Percentiles rank a stretch among this genome's conserved stretches.
Evolutionary conservation across 305 asterid species (phyloP).

Genomic region (Striga hermonthica): DNA sequence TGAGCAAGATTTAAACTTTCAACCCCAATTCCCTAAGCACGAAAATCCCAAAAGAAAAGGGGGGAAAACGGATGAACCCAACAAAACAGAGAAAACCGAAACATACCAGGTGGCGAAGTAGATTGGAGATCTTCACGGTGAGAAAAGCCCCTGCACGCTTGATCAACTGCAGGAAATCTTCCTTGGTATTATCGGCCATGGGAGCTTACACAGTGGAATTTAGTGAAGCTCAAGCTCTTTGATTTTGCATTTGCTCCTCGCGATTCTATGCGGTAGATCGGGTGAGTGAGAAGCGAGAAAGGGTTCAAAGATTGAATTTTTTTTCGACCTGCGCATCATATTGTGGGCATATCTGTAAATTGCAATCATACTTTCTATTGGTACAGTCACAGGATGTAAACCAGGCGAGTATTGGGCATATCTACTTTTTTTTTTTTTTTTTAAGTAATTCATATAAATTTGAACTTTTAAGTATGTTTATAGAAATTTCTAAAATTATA

Average conservation of each 20-base stretch:
- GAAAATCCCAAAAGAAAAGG: background rate
- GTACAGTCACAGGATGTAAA: too few relatives aligned
- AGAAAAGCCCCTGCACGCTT: conserved; percentile 71
- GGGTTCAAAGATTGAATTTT: conserved; percentile 28
- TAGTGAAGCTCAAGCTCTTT: conserved; percentile 1
- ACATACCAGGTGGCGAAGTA: conserved; percentile 56
- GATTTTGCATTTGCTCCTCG: conserved; percentile 20
- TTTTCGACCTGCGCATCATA: conserved; percentile 13
- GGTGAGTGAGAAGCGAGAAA: conserved; percentile 14
- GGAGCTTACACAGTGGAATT: conserved; percentile 21
- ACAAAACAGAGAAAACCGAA: conserved; percentile 4
- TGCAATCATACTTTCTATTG: background rate
- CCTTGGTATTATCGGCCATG: conserved; percentile 73
- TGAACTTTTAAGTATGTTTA: too few relatives aligned
- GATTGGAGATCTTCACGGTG: conserved; percentile 58
- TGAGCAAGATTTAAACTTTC: background rate
- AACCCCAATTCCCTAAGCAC: background rate
- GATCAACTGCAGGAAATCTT: conserved; percentile 61
- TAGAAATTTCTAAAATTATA: too few relatives aligned
- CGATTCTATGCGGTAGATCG: conserved; percentile 16
- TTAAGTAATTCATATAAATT: too few relatives aligned
- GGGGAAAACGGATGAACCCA: conserved; percentile 4
- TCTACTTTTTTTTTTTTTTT: too few relatives aligned
- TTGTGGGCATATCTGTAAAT: too few relatives aligned
- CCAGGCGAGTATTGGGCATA: too few relatives aligned